phyloP scores from a whole-genome alignment of 1,139 yeast species.

The Geotrichum aggregatum region DNA sequence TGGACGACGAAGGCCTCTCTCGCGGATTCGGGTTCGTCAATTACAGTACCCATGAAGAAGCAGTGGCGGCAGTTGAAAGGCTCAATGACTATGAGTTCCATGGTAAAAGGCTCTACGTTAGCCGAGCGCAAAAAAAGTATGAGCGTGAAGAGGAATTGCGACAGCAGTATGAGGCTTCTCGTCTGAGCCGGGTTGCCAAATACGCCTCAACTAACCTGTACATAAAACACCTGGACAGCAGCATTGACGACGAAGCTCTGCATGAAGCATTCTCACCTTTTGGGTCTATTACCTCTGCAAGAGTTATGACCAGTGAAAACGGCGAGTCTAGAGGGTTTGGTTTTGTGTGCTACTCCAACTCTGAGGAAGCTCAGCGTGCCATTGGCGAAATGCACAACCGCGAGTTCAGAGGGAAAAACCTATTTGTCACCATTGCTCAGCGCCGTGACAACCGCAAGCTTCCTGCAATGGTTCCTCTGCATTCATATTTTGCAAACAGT shows the following conservation, averaged over 20 bases:
- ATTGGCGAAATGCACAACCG: slow-evolving; percentile 89
- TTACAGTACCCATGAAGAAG: slow-evolving; percentile 81
- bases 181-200: slow-evolving; percentile 87
- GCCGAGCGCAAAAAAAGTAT: slow-evolving; percentile 98
- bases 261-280: slow-evolving; percentile 89
- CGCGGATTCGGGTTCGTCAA: slow-evolving; percentile 96
- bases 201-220: slow-evolving; percentile 97
- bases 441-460: slow-evolving; percentile 75
- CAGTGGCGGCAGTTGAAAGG: slow-evolving; percentile 85
- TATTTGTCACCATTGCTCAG: slow-evolving; percentile 92
- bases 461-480: slow-evolving; percentile 2
- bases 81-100: slow-evolving; percentile 82
- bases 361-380: slow-evolving; percentile 91
- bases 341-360: slow-evolving; percentile 87
- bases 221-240: slow-evolving; percentile 92
- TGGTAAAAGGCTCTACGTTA: slow-evolving; percentile 86
- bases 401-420: slow-evolving; percentile 78
- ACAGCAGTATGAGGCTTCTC: slow-evolving; percentile 89
- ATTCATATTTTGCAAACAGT: slow-evolving; percentile 7
- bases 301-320: slow-evolving; percentile 90
- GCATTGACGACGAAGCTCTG: slow-evolving; percentile 85
- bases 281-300: slow-evolving; percentile 94
- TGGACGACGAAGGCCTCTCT: slow-evolving; percentile 82
- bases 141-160: slow-evolving; percentile 96
- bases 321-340: slow-evolving; percentile 98